Evolutionary conservation across 495 filamentous ascomycete species (phyloP), one percentile per base, ranked within the genome.

Genomic region (Hyphodiscus hymeniophilus): DNA sequence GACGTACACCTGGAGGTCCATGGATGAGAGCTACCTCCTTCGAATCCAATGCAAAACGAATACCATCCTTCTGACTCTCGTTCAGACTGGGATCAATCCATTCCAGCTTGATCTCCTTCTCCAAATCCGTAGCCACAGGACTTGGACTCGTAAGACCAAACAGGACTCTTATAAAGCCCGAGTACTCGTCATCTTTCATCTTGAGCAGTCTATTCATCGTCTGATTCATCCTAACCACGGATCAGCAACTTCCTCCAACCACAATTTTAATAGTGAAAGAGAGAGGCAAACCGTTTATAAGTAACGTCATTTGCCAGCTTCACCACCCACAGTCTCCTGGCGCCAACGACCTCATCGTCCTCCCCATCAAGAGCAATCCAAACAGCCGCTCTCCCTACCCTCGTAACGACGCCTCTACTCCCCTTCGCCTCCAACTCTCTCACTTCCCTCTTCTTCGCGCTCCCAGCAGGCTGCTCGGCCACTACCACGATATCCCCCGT

Each of bases 241-340:
- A 40, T 40, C 16, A 40, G 38, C 7, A 16, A 36, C 7, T 13
- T 42, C 26, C 31, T 32, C 31, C 20, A 15, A n/a, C 39, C 41
- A 28, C 13, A 10, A 24, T 45, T 23, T 12, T 26, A 42, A 17
- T 41, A 24, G 11, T 21, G 38, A 17, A 47, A 24, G 34, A 7
- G 23, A 12, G 3, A n/a, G n/a, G 46, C 40, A 21, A 69, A 87
- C 83, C 89, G 73, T 66, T 84, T 77, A 66, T 84, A 89, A 31
- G 89, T 95, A 54, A 95, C 82, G 67, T 97, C 94, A 65, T 97
- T 95, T 13, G 92, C 89, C 58, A 97, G 67, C 70, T 97, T 97
- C 17, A 98, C 82, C 24, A 80, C 57, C 80, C 77, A 82, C 26
- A 81, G 58, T 41, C 72, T 64, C 17, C 77, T 81, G 32, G 69